phyloP scores from a whole-genome alignment of 179 eudicot species.

The Camellia oleifera region DNA sequence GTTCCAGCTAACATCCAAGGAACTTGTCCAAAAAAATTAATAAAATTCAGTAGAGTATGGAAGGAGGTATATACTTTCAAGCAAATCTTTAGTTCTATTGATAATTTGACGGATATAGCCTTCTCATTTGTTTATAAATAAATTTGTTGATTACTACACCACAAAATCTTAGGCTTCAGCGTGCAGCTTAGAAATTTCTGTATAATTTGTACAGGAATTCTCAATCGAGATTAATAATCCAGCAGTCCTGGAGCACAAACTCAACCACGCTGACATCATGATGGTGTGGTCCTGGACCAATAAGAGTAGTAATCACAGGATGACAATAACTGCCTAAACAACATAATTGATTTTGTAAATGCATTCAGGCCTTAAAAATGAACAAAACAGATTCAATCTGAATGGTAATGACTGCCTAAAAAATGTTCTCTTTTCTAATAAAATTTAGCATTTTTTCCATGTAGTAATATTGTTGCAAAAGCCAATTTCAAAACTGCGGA shows the following conservation, averaged over 20 bases:
- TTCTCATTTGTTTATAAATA: neutral
- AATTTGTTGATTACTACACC: neutral
- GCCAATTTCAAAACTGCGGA: too few species aligned
- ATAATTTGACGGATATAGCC: neutral
- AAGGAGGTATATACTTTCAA: slow-evolving; percentile 7
- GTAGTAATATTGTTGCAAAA: too few species aligned
- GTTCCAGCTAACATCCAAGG: slow-evolving; percentile 33
- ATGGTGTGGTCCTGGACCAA: too few species aligned
- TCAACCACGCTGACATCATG: too few species aligned
- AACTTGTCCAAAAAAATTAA: neutral
- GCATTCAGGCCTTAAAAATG: neutral
- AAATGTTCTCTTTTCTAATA: neutral
- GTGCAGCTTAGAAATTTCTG: neutral
- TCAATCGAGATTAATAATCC: neutral
- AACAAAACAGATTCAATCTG: neutral
- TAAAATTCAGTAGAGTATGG: slow-evolving; percentile 5
- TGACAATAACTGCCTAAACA: too few species aligned
- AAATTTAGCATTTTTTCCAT: neutral
- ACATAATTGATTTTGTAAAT: too few species aligned
- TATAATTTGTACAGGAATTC: neutral
- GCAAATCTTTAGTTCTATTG: neutral
- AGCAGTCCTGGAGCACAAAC: too few species aligned
- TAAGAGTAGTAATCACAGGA: neutral
- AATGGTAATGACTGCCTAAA: neutral
- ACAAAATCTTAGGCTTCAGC: neutral